Percentiles rank a stretch among this genome's conserved stretches.
These are phyloP conservation scores for Diaporthe citrichinensis DNA, from an alignment of 2,329 filamentous ascomycete genomes.

Conservation along the genomic window DNA sequence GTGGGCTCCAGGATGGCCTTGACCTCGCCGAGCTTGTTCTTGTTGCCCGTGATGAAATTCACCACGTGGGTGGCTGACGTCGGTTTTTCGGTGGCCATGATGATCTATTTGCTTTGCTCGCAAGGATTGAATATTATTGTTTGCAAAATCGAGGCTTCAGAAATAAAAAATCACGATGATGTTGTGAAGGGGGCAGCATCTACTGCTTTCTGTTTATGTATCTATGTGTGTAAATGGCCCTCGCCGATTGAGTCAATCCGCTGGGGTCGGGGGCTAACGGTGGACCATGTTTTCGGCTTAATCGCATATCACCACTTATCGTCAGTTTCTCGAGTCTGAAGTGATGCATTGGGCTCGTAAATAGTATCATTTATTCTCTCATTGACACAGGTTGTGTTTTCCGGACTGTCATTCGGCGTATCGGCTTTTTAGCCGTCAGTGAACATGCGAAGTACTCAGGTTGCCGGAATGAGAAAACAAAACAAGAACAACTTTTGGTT, in stretches of 20 bases:
- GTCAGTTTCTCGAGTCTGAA: neutral
- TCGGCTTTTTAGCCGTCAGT: too few species aligned
- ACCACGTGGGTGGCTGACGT: conserved; percentile 58
- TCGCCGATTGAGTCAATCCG: conserved; percentile 22
- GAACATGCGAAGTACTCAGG: neutral
- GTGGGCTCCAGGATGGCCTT: conserved; percentile 84
- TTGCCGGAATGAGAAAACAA: neutral
- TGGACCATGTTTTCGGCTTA: conserved; percentile 11
- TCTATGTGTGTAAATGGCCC: neutral
- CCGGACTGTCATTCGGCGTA: neutral
- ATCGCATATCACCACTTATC: conserved; percentile 19
- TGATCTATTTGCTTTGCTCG: conserved; percentile 22
- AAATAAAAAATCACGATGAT: neutral
- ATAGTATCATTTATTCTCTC: neutral
- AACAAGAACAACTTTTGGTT: neutral
- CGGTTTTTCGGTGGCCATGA: conserved; percentile 63
- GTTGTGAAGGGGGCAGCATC: neutral
- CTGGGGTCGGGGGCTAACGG: conserved; percentile 3
- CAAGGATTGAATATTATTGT: neutral
- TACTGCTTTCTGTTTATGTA: conserved; percentile 2
- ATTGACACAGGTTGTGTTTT: neutral
- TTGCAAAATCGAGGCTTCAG: neutral
- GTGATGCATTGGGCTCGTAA: neutral
- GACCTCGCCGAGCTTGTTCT: conserved; percentile 93
- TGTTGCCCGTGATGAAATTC: conserved; percentile 97